A percentile compares a stretch with the other conserved stretches of the same genome.
Conservation (phyloP, 2,329 filamentous ascomycete species). For the Fusarium abutilonis region DNA sequence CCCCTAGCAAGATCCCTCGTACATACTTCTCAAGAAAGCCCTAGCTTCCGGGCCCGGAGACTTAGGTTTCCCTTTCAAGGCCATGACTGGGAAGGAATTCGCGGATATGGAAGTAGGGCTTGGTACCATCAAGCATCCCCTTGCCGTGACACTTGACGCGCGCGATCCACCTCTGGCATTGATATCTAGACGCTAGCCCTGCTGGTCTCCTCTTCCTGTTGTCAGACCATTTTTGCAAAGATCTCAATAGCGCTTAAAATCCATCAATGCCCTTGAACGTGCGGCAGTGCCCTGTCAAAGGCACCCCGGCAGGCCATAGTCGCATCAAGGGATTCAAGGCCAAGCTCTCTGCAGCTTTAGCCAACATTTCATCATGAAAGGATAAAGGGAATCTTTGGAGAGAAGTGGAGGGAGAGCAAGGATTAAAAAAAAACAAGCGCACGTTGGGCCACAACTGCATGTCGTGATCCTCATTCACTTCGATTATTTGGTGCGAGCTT, state of each 20-base stretch:
- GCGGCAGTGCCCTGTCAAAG: background rate
- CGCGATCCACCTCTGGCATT: slow-evolving; percentile 6
- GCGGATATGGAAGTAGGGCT: slow-evolving; percentile 3
- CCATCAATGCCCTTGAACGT: background rate
- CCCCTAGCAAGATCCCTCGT: slow-evolving; percentile 22
- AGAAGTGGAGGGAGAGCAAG: slow-evolving; percentile 23
- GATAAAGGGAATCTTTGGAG: slow-evolving; percentile 10
- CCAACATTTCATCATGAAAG: slow-evolving; percentile 3
- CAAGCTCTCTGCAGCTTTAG: slow-evolving; percentile 2
- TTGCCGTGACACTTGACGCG: background rate
- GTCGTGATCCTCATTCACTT: background rate
- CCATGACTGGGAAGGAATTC: background rate
- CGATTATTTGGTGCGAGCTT: background rate
- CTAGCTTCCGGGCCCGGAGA: slow-evolving; percentile 27
- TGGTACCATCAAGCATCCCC: slow-evolving; percentile 2
- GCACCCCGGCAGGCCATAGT: background rate
- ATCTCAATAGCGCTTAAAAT: background rate
- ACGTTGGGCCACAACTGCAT: slow-evolving; percentile 3
- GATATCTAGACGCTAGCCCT: slow-evolving; percentile 6
- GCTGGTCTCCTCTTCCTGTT: slow-evolving; percentile 34
- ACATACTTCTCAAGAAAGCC: background rate
- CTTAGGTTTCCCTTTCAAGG: slow-evolving; percentile 25
- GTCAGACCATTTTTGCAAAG: slow-evolving; percentile 36
- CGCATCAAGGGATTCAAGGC: background rate
- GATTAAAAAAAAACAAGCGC: slow-evolving; percentile 18